Evolutionary conservation across 1,139 yeast species (phyloP).

Genomic region (Debaryomycetaceae sp.): DNA sequence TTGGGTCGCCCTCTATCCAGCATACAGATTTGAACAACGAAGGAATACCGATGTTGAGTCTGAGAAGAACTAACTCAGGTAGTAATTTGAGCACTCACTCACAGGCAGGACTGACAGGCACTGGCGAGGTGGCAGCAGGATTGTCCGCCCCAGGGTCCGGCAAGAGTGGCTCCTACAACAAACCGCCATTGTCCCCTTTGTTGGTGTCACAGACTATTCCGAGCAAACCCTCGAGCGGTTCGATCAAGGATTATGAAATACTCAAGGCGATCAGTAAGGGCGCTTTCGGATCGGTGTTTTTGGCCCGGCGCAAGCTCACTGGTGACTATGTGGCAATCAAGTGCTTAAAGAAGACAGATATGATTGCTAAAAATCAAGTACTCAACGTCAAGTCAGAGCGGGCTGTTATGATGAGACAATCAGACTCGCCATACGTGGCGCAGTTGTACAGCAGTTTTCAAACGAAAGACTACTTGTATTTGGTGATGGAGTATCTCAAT

Average conservation of each 20-base stretch:
- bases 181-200: constrained; percentile 79
- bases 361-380: constrained; percentile 96
- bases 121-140: constrained; percentile 2
- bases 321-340: constrained; percentile 97
- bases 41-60: constrained; percentile 8
- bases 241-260: constrained; percentile 84
- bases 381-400: constrained; percentile 91
- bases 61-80: constrained; percentile 10
- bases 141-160: not conserved
- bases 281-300: constrained; percentile 93
- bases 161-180: constrained; percentile 17
- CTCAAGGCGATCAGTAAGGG: constrained; percentile 94
- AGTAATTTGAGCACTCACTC: constrained; percentile 4
- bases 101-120: not conserved
- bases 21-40: constrained; percentile 10
- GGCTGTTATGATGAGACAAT: constrained; percentile 95
- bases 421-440: constrained; percentile 92
- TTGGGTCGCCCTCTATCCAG: constrained; percentile 37
- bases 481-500: constrained; percentile 94
- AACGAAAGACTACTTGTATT: constrained; percentile 76
- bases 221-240: constrained; percentile 53
- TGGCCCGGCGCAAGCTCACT: constrained; percentile 76
- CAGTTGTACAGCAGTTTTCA: constrained; percentile 87
- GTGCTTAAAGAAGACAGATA: constrained; percentile 88
- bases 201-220: constrained; percentile 57